Base-by-base conservation (phyloP, 2,329 filamentous ascomycete species). In the Scortechinia acanthostroma region DNA sequence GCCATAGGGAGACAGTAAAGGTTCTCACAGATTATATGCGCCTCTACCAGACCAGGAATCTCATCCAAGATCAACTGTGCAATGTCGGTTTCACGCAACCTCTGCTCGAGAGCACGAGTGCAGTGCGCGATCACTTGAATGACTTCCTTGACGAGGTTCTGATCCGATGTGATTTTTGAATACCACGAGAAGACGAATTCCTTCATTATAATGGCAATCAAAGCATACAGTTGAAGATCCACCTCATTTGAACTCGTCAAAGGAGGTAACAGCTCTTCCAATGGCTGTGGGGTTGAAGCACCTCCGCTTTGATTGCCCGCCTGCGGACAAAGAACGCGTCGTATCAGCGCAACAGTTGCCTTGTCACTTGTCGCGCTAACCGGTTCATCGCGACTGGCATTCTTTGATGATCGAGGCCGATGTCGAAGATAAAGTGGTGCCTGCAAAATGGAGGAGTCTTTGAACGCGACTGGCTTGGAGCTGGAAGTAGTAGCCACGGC, bases 181-280 rank as follows among this genome's bases (percentile, higher is more conserved):
- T 84, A 84, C 80, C 80, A 84, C 16, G 70, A 70, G 52, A 79
- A 71, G 35, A 84, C 73, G 55, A 80, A 80, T 46, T 82, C 76
- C 53, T 76, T 80, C 51, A 83, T 70, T 48, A 83, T 73, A 21
- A 83, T 70, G 16, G 79, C 76, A 45, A 84, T 71, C 43, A 84
- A 68, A 30, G 75, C 79, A 55, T 84, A 84, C 6, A 84, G 66
- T 55, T 84, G 76, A 46, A 78, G 62, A 53, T 84, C 80, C 43
- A 83, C 65, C 37, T 78, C 76, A 56, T 83, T 82, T 23, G 77
- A 82, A 63, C 78, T 83, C 33, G 79, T 83, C 52, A 84, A 63
- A 21, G 80, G 78, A 50, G 80, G 80, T 45, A 84, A 58, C 30
- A 80, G 63, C 50, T 80, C 76, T 49, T 80, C 72, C 45, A 79